A percentile compares a stretch with the other conserved stretches of the same genome.
phyloP scores from a whole-genome alignment of 2,329 filamentous ascomycete genomes.

The Hysterium pulicare region DNA sequence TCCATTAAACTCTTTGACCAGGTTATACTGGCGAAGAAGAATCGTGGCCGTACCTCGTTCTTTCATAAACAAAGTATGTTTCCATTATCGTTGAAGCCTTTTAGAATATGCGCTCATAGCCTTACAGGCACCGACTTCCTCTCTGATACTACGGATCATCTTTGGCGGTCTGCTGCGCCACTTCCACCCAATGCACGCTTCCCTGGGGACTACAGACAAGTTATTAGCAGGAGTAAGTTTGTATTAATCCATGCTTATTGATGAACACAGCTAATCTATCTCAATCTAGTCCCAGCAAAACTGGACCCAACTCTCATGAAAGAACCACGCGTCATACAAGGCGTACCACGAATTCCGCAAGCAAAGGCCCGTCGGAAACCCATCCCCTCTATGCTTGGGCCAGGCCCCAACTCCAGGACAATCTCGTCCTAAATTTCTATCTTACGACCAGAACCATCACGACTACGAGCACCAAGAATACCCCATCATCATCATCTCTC shows the following conservation, averaged over 20 bases:
- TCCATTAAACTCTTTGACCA: conserved; percentile 77
- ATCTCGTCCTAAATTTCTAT: conserved; percentile 16
- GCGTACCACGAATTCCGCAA: conserved; percentile 64
- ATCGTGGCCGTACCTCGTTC: conserved; percentile 63
- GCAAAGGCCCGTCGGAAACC: conserved; percentile 49
- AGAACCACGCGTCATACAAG: conserved; percentile 85
- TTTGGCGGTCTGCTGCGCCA: conserved; percentile 68
- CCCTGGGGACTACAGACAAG: conserved; percentile 52
- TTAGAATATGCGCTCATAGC: conserved; percentile 41
- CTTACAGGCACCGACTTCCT: conserved; percentile 57
- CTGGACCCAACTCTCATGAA: conserved; percentile 86
- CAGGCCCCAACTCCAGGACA: conserved; percentile 22
- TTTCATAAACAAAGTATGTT: conserved; percentile 54
- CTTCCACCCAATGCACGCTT: conserved; percentile 54
- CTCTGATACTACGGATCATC: conserved; percentile 70
- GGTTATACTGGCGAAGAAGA: conserved; percentile 75
- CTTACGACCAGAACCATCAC: not conserved
- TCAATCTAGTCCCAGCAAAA: conserved; percentile 68
- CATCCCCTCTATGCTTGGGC: conserved; percentile 42
- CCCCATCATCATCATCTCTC: not conserved
- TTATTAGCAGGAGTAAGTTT: conserved; percentile 49
- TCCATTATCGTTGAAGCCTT: conserved; percentile 54
- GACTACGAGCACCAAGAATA: not conserved
- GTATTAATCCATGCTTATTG: conserved; percentile 48
- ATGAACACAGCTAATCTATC: conserved; percentile 42